Percentiles rank a stretch among this genome's conserved stretches.
Evolutionary conservation across 2,329 filamentous ascomycete species (phyloP).

Genomic region (Mycosphaerella sp.): DNA sequence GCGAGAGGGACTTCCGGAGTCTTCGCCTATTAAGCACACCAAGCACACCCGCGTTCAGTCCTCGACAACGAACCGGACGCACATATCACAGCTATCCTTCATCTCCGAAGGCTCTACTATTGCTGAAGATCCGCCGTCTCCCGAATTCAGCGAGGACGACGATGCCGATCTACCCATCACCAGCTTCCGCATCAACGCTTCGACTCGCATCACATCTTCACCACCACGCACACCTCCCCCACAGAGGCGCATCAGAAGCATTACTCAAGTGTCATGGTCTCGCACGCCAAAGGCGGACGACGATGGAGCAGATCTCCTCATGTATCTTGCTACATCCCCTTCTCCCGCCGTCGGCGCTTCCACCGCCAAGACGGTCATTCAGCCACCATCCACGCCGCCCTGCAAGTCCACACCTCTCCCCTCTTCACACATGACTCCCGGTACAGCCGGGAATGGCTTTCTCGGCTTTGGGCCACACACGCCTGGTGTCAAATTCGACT

Average conservation of each 20-base stretch:
- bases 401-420: constrained; percentile 55
- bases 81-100: constrained; percentile 69
- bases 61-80: constrained; percentile 26
- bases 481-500: constrained; percentile 81
- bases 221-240: constrained; percentile 73
- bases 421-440: constrained; percentile 83
- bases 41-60: constrained; percentile 70
- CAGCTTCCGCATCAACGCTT: constrained; percentile 57
- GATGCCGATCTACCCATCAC: constrained; percentile 72
- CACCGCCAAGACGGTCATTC: constrained; percentile 39
- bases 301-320: constrained; percentile 77
- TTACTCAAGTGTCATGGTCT: constrained; percentile 37
- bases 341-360: constrained; percentile 58
- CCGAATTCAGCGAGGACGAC: constrained; percentile 66
- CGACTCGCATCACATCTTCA: constrained; percentile 55
- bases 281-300: constrained; percentile 58
- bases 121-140: constrained; percentile 54
- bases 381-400: constrained; percentile 51
- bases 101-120: constrained; percentile 65
- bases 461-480: constrained; percentile 62
- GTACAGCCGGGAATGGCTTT: constrained; percentile 52
- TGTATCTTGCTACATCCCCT: constrained; percentile 86
- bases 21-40: constrained; percentile 74
- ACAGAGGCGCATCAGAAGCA: constrained; percentile 38
- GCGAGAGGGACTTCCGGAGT: constrained; percentile 69